phyloP scores from a whole-genome alignment of 768 basidiomycete genomes.

The Nevesoporus exiguus region DNA sequence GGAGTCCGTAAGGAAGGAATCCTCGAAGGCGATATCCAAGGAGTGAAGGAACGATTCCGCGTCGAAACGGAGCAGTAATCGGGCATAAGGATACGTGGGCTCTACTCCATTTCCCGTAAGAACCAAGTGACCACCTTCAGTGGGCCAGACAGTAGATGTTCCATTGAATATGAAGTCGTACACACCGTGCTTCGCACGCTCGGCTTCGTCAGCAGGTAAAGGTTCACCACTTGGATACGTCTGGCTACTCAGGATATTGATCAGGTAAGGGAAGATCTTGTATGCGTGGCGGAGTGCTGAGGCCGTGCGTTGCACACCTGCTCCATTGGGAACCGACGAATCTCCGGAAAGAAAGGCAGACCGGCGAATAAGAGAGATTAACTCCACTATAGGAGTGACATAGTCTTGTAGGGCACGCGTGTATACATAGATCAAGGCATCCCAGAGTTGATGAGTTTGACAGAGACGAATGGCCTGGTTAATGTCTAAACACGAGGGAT shows the following conservation, averaged over 20 bases:
- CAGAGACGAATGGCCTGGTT: constrained; percentile 90
- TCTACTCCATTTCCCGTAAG: constrained; percentile 72
- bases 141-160: constrained; percentile 76
- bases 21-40: constrained; percentile 93
- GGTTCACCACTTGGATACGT: constrained; percentile 83
- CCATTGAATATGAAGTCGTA: constrained; percentile 87
- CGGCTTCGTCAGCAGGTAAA: constrained; percentile 60
- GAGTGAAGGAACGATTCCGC: constrained; percentile 92
- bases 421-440: constrained; percentile 93
- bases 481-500: constrained; percentile 86
- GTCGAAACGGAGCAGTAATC: constrained; percentile 81
- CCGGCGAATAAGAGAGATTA: constrained; percentile 71
- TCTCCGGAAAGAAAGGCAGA: constrained; percentile 4
- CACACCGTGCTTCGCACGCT: constrained; percentile 65
- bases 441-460: constrained; percentile 78
- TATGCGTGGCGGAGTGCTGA: constrained; percentile 66
- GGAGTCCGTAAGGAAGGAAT: constrained; percentile 77
- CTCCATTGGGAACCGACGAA: constrained; percentile 6
- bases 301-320: constrained; percentile 11
- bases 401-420: constrained; percentile 86
- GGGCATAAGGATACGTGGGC: constrained; percentile 87
- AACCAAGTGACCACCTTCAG: constrained; percentile 67
- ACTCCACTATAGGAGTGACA: constrained; percentile 82
- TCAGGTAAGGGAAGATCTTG: constrained; percentile 89
- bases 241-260: constrained; percentile 74